A percentile compares a stretch with the other conserved stretches of the same genome.
These are phyloP conservation scores for Colletotrichum eremochloae DNA, from an alignment of 2,329 filamentous ascomycete species.

Conservation along the genomic window DNA sequence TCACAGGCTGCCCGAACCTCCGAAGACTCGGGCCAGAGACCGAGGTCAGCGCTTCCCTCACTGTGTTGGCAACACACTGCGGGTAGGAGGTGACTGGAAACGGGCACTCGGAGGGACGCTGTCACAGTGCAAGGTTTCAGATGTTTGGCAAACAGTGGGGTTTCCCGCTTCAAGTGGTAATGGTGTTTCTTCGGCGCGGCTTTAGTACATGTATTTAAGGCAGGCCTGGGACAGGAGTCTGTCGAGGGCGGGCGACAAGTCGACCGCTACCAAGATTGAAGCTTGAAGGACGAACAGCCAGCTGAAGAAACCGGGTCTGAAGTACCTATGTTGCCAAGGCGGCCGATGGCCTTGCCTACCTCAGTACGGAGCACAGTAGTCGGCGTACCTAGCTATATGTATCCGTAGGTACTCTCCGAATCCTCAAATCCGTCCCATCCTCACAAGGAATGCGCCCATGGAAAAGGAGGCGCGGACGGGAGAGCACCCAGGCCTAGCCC, in stretches of 20 bases:
- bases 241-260: background rate
- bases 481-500: background rate
- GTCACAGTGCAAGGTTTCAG: conserved; percentile 37
- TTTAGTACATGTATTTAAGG: background rate
- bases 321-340: too few relatives aligned
- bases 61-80: background rate
- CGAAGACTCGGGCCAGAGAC: too few relatives aligned
- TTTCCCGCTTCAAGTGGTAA: conserved; percentile 14
- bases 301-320: background rate
- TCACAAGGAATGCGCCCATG: background rate
- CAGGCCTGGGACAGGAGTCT: background rate
- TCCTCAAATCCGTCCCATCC: background rate
- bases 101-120: conserved; percentile 13
- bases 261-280: background rate
- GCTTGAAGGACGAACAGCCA: background rate
- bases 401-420: background rate
- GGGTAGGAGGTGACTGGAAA: background rate
- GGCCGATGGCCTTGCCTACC: too few relatives aligned
- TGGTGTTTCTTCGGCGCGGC: conserved; percentile 9
- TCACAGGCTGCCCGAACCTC: background rate
- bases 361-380: too few relatives aligned
- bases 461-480: background rate
- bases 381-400: background rate
- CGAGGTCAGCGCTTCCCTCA: too few relatives aligned
- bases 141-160: conserved; percentile 36